These are phyloP conservation scores for Trypanosoma mega DNA, from an alignment of 208 protist genomes.

Conservation along the genomic window DNA sequence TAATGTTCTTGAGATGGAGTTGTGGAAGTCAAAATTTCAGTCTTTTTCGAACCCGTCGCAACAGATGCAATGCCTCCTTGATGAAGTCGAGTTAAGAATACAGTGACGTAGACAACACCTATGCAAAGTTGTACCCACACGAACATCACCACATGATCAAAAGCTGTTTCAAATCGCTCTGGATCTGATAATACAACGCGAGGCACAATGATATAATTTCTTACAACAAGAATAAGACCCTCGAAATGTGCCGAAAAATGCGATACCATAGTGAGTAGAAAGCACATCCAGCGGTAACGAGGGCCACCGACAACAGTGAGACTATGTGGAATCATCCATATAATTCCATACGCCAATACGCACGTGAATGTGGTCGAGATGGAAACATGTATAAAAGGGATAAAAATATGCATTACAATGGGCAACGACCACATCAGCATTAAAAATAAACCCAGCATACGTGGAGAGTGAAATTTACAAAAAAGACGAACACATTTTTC, in stretches of 20 bases:
- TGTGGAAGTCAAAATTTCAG: no score
- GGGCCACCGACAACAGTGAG: slow-evolving; percentile 20
- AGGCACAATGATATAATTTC: slow-evolving; percentile 55
- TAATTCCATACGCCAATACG: slow-evolving; percentile 26
- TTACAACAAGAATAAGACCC: slow-evolving; percentile 50
- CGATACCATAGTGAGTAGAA: slow-evolving; percentile 20
- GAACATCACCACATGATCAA: slow-evolving; percentile 39
- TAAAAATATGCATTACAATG: slow-evolving; percentile 28
- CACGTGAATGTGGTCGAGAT: slow-evolving; percentile 36
- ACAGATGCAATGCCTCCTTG: slow-evolving; percentile 11
- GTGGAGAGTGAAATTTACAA: neutral
- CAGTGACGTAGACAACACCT: slow-evolving; percentile 33
- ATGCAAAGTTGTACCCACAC: slow-evolving; percentile 35
- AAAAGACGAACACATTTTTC: neutral
- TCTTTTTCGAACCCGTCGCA: slow-evolving; percentile 6
- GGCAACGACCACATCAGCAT: slow-evolving; percentile 43
- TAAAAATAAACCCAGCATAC: slow-evolving; percentile 7
- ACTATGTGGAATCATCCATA: slow-evolving; percentile 43
- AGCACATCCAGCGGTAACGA: slow-evolving; percentile 35
- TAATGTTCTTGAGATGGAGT: slow-evolving; percentile 23
- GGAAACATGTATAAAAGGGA: slow-evolving; percentile 46
- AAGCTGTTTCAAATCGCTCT: slow-evolving; percentile 38
- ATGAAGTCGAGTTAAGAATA: slow-evolving; percentile 35
- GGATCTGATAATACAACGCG: slow-evolving; percentile 36
- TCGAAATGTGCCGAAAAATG: slow-evolving; percentile 64